Percentiles rank a stretch among this genome's conserved stretches.
These are phyloP conservation scores for Hirsutella thompsonii DNA, from an alignment of 2,329 filamentous ascomycete species.

Conservation along the genomic window DNA sequence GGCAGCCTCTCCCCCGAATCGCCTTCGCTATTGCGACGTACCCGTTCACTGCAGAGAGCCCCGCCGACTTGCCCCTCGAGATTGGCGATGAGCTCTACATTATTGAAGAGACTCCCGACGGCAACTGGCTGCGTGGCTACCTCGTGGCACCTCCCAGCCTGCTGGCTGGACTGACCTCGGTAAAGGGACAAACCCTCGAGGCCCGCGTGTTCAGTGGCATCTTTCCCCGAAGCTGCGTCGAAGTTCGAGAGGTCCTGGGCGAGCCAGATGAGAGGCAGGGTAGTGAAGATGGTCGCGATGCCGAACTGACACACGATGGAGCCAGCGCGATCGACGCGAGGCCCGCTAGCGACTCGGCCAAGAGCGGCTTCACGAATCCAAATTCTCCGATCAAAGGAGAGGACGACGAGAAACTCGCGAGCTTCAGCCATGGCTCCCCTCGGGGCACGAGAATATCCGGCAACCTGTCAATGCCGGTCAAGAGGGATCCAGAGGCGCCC, in stretches of 20 bases:
- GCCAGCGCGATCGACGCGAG: slow-evolving; percentile 16
- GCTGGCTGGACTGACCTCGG: slow-evolving; percentile 79
- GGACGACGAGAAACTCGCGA: slow-evolving; percentile 15
- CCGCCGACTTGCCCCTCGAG: slow-evolving; percentile 88
- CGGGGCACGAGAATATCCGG: slow-evolving; percentile 22
- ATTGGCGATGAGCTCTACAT: slow-evolving; percentile 98
- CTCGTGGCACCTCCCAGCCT: slow-evolving; percentile 88
- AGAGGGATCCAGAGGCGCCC: slow-evolving; percentile 52
- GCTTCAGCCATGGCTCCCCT: slow-evolving; percentile 9
- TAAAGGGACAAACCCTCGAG: slow-evolving; percentile 86
- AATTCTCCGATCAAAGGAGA: slow-evolving; percentile 22
- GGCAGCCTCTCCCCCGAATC: slow-evolving; percentile 92
- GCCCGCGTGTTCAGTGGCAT: slow-evolving; percentile 97
- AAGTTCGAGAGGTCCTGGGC: slow-evolving; percentile 83
- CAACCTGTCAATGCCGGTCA: slow-evolving; percentile 32
- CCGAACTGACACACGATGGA: slow-evolving; percentile 15
- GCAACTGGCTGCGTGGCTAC: slow-evolving; percentile 90
- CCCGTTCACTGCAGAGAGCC: slow-evolving; percentile 76
- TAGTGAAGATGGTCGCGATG: slow-evolving; percentile 28
- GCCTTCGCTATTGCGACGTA: slow-evolving; percentile 95
- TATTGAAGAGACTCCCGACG: slow-evolving; percentile 88
- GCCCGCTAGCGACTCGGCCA: slow-evolving; percentile 35
- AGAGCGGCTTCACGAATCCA: slow-evolving; percentile 34
- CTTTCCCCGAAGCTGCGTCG: slow-evolving; percentile 87
- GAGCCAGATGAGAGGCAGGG: slow-evolving; percentile 48